Evolutionary conservation across 495 filamentous ascomycete species (phyloP).

Genomic region (Hyaloscypha finlandica): DNA sequence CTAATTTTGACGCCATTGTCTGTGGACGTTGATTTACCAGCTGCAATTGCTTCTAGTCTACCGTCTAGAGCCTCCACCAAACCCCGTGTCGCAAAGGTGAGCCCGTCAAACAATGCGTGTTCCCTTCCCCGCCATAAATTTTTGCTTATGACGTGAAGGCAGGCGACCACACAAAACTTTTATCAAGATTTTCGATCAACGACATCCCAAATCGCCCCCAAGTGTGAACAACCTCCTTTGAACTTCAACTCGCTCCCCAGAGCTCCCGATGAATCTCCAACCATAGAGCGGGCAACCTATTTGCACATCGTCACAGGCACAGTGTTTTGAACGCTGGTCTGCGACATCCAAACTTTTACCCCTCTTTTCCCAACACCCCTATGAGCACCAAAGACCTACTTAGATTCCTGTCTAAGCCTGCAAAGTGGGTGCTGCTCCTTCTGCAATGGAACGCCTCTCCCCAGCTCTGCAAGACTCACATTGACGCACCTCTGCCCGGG

Average conservation of each 20-base stretch:
- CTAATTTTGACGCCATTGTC: background rate
- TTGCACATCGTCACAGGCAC: conserved; percentile 19
- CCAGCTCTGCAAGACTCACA: background rate
- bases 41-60: background rate
- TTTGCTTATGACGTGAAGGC: background rate
- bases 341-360: conserved; percentile 17
- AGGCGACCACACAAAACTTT: background rate
- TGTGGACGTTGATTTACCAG: background rate
- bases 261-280: conserved; percentile 16
- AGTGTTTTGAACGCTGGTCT: conserved; percentile 26
- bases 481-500: background rate
- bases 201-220: background rate
- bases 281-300: conserved; percentile 4
- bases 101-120: background rate
- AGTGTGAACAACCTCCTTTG: background rate
- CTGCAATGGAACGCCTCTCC: background rate
- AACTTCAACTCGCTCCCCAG: background rate
- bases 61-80: conserved; percentile 9
- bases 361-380: conserved; percentile 49
- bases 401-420: conserved; percentile 92
- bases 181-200: background rate
- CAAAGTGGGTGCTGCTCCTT: conserved; percentile 66
- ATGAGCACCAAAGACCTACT: conserved; percentile 94
- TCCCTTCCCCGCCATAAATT: background rate
- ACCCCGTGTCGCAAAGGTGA: background rate